These are phyloP conservation scores for Hericium rajendrae DNA, from an alignment of 768 basidiomycete genomes.

Conservation along the genomic window DNA sequence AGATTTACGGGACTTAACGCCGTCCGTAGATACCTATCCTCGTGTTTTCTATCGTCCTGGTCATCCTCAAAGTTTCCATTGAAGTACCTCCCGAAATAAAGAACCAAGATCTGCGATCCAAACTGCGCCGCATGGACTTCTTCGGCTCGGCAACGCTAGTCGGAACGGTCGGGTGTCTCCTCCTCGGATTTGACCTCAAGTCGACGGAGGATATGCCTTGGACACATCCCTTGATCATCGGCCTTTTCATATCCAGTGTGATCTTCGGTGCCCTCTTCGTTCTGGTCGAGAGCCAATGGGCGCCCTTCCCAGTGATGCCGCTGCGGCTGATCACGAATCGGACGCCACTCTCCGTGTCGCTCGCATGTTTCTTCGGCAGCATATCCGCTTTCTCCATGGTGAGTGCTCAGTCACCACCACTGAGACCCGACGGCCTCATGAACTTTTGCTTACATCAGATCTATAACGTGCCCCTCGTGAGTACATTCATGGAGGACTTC, in stretches of 20 bases:
- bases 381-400: slow-evolving; percentile 78
- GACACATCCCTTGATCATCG: slow-evolving; percentile 63
- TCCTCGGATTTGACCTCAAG: slow-evolving; percentile 71
- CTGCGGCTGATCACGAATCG: slow-evolving; percentile 65
- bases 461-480: slow-evolving; percentile 77
- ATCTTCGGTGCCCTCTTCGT: slow-evolving; percentile 55
- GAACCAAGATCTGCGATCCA: slow-evolving; percentile 47
- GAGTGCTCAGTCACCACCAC: slow-evolving; percentile 14
- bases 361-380: slow-evolving; percentile 71
- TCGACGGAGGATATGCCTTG: slow-evolving; percentile 71
- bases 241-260: slow-evolving; percentile 49
- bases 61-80: slow-evolving; percentile 72
- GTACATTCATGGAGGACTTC: slow-evolving; percentile 17
- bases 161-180: slow-evolving; percentile 52
- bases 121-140: slow-evolving; percentile 75
- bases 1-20: slow-evolving; percentile 1
- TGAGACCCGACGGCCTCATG: not conserved
- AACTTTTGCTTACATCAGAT: slow-evolving; percentile 31
- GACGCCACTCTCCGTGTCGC: slow-evolving; percentile 72
- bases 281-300: slow-evolving; percentile 67
- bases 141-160: slow-evolving; percentile 79
- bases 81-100: slow-evolving; percentile 57
- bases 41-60: slow-evolving; percentile 57
- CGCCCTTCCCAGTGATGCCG: slow-evolving; percentile 87
- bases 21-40: slow-evolving; percentile 62